phyloP scores from a whole-genome alignment of 148 eudicot genomes.

The Chenopodium berlandieri region DNA sequence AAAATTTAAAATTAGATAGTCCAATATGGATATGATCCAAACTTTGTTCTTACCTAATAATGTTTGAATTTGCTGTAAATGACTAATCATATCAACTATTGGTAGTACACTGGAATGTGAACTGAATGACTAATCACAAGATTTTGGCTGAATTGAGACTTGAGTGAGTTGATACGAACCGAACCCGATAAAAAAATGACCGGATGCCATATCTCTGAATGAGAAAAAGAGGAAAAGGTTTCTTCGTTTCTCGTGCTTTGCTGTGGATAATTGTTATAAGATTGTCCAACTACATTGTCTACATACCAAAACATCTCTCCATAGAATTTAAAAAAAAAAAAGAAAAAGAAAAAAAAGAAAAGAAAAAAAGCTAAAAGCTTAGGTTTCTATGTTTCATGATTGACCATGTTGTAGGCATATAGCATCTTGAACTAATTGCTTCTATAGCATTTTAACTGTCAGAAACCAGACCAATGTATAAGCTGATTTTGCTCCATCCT shows the following conservation, averaged over 20 bases:
- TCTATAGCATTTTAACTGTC: not conserved
- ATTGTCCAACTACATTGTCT: not conserved
- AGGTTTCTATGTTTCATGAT: not conserved
- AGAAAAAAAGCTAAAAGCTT: not conserved
- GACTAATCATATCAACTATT: too few species aligned
- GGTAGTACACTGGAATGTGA: not conserved
- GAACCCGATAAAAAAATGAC: not conserved
- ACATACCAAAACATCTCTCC: too few species aligned
- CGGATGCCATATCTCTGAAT: too few species aligned
- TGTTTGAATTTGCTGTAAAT: too few species aligned
- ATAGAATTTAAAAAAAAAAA: too few species aligned
- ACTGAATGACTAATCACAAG: not conserved
- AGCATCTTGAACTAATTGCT: not conserved
- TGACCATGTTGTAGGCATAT: not conserved
- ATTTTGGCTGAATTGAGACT: not conserved
- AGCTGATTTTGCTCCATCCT: not conserved
- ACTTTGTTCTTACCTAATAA: too few species aligned
- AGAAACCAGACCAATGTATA: not conserved
- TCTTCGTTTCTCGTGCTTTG: not conserved
- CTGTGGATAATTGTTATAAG: not conserved
- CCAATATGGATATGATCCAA: not conserved
- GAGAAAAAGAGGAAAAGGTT: not conserved
- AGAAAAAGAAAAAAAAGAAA: too few species aligned
- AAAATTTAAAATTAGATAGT: not conserved
- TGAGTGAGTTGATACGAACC: not conserved